These are phyloP conservation scores for Chrysoporthe cubensis DNA, from an alignment of 2,329 filamentous ascomycete species.

Conservation along the genomic window DNA sequence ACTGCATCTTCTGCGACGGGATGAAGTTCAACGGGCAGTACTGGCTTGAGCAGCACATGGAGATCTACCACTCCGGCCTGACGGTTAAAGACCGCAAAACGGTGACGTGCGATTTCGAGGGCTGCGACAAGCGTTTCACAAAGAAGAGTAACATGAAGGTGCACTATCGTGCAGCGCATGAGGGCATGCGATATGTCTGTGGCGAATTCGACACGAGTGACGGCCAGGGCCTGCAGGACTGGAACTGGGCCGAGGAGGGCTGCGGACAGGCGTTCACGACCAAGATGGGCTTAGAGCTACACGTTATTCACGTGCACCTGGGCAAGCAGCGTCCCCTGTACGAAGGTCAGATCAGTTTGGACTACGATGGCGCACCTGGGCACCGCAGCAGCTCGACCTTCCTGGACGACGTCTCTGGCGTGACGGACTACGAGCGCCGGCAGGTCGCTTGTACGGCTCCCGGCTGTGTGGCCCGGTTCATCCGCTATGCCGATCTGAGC, in stretches of 20 bases:
- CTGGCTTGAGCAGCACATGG: conserved; percentile 76
- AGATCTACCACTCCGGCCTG: conserved; percentile 72
- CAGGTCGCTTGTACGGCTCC: conserved; percentile 47
- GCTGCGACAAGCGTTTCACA: conserved; percentile 78
- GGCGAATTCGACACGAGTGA: conserved; percentile 66
- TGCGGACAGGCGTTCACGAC: conserved; percentile 78
- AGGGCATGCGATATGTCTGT: conserved; percentile 79
- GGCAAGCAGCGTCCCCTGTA: conserved; percentile 53
- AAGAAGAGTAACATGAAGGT: conserved; percentile 81
- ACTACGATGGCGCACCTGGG: neutral
- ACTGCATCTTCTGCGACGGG: conserved; percentile 73
- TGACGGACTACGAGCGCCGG: conserved; percentile 43
- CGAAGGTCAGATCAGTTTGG: conserved; percentile 14
- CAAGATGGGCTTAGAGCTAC: conserved; percentile 80
- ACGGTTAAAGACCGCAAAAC: conserved; percentile 66
- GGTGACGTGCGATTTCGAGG: conserved; percentile 67
- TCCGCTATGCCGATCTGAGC: conserved; percentile 55
- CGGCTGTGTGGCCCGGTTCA: conserved; percentile 52
- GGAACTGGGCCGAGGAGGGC: conserved; percentile 64
- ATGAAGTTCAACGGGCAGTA: conserved; percentile 67
- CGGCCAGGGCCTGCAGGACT: conserved; percentile 62
- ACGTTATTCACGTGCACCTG: conserved; percentile 81
- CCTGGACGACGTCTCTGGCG: conserved; percentile 50
- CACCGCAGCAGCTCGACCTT: conserved; percentile 33
- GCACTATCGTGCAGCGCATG: conserved; percentile 78